Conservation (phyloP, 2,329 filamentous ascomycete genomes). For the Magnaporthales sp. region DNA sequence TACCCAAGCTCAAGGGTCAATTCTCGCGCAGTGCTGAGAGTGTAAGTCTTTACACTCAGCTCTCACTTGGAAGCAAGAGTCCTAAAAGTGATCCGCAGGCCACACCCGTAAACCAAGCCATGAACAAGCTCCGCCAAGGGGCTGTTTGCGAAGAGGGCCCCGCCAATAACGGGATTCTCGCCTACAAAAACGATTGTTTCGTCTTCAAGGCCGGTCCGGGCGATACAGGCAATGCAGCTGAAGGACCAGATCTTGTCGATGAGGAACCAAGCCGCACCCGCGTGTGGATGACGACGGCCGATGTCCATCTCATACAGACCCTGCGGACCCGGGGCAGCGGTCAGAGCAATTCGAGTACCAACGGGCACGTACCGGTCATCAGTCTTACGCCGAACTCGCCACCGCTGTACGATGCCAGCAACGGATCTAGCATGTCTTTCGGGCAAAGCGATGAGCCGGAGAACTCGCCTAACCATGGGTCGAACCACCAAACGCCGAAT, state of each 20-base stretch:
- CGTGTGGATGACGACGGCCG: not conserved
- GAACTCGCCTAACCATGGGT: conserved; percentile 40
- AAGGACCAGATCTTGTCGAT: not conserved
- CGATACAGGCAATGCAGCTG: not conserved
- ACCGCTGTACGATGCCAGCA: conserved; percentile 2
- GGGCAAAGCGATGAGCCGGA: conserved; percentile 35
- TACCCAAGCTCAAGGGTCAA: conserved; percentile 45
- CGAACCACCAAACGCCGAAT: conserved; percentile 50
- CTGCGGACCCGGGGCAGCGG: conserved; percentile 12
- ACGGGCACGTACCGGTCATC: conserved; percentile 1
- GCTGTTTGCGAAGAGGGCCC: conserved; percentile 15
- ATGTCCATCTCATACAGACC: conserved; percentile 27
- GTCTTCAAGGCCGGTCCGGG: not conserved
- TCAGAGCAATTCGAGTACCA: conserved; percentile 11
- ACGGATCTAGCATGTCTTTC: conserved; percentile 21
- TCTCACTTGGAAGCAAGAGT: conserved; percentile 6
- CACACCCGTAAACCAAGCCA: not conserved
- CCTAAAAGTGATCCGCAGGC: not conserved
- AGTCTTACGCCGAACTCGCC: conserved; percentile 6
- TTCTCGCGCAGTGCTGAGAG: conserved; percentile 45
- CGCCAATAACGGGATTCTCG: conserved; percentile 3
- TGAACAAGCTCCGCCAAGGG: conserved; percentile 9
- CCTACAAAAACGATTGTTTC: not conserved
- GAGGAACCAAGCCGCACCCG: not conserved
- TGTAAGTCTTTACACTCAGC: conserved; percentile 27